phyloP scores from a whole-genome alignment of 805 yeast species.

The Saccharomycopsis sp. region DNA sequence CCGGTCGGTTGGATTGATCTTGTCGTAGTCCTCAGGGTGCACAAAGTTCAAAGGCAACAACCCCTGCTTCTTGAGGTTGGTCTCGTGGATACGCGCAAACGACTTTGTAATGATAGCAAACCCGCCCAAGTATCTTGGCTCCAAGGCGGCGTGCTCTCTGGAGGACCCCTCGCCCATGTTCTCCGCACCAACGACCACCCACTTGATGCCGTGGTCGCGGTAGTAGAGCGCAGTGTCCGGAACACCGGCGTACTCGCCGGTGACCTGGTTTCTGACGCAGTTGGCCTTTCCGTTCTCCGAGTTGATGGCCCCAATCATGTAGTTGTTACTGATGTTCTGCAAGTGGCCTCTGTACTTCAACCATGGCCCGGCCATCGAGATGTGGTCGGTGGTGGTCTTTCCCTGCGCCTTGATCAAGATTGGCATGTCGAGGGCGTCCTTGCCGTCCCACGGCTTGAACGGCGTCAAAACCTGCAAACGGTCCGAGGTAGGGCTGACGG shows the following conservation, averaged over 20 bases:
- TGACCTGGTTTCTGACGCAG: slow-evolving; percentile 81
- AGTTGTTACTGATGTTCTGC: slow-evolving; percentile 97
- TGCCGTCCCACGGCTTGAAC: slow-evolving; percentile 94
- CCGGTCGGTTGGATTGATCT: slow-evolving; percentile 84
- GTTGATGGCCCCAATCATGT: slow-evolving; percentile 99
- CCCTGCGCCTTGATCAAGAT: slow-evolving; percentile 94
- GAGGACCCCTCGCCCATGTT: slow-evolving; percentile 99
- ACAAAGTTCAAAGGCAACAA: slow-evolving; percentile 92
- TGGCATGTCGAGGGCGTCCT: slow-evolving; percentile 84
- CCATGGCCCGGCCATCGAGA: slow-evolving; percentile 99
- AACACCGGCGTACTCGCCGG: slow-evolving; percentile 89
- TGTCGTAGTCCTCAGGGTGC: slow-evolving; percentile 86
- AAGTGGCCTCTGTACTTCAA: slow-evolving; percentile 99
- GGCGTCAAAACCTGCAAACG: slow-evolving; percentile 94
- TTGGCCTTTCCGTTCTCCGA: slow-evolving; percentile 95
- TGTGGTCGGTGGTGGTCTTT: slow-evolving; percentile 98
- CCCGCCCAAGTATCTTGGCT: slow-evolving; percentile 99
- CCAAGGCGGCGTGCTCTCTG: slow-evolving; percentile 99
- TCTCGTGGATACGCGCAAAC: slow-evolving; percentile 98
- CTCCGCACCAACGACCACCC: slow-evolving; percentile 99
- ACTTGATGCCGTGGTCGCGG: slow-evolving; percentile 85
- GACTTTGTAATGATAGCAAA: slow-evolving; percentile 96
- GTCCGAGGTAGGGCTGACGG: slow-evolving; percentile 83
- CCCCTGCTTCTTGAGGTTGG: slow-evolving; percentile 99
- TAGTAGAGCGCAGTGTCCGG: slow-evolving; percentile 95